phyloP scores from a whole-genome alignment of 2,329 filamentous ascomycete species.

The Drechslerella stenobrocha region DNA sequence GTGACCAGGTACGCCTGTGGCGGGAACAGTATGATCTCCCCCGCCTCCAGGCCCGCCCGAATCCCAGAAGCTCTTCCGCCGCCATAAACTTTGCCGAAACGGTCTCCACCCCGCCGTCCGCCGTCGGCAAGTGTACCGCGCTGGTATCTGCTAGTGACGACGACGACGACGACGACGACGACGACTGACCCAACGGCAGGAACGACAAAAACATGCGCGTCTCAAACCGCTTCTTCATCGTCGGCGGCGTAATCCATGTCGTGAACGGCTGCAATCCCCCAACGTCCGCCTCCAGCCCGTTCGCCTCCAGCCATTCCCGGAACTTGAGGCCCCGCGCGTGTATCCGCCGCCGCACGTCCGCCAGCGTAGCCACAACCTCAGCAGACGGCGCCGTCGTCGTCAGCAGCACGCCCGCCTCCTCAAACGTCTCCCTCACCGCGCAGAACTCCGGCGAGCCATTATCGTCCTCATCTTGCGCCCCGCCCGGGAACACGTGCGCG shows the following conservation, averaged over 20 bases:
- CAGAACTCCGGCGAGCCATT: constrained; percentile 64
- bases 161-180: no score
- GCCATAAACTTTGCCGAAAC: constrained; percentile 72
- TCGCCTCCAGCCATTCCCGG: constrained; percentile 63
- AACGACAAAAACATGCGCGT: constrained; percentile 98
- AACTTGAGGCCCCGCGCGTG: constrained; percentile 67
- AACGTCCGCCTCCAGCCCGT: constrained; percentile 47
- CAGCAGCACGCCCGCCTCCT: constrained; percentile 87
- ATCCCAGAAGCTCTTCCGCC: constrained; percentile 46
- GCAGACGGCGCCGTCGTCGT: constrained; percentile 58
- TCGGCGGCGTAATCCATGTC: constrained; percentile 82
- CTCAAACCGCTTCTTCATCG: constrained; percentile 75
- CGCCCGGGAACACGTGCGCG: constrained; percentile 93
- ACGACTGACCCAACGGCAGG: constrained; percentile 59
- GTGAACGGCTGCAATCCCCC: constrained; percentile 58
- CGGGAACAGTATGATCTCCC: constrained; percentile 81
- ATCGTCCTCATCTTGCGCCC: constrained; percentile 78
- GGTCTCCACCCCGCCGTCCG: constrained; percentile 67
- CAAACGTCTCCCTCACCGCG: constrained; percentile 88
- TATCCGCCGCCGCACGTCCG: constrained; percentile 67
- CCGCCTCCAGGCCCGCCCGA: constrained; percentile 66
- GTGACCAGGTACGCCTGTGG: constrained; percentile 79
- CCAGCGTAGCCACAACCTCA: constrained; percentile 52
- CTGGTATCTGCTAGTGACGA: constrained; percentile 52
- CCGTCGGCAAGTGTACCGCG: constrained; percentile 60